phyloP scores from a whole-genome alignment of 352 stramenopile species.

The Pythium vanterpoolii region DNA sequence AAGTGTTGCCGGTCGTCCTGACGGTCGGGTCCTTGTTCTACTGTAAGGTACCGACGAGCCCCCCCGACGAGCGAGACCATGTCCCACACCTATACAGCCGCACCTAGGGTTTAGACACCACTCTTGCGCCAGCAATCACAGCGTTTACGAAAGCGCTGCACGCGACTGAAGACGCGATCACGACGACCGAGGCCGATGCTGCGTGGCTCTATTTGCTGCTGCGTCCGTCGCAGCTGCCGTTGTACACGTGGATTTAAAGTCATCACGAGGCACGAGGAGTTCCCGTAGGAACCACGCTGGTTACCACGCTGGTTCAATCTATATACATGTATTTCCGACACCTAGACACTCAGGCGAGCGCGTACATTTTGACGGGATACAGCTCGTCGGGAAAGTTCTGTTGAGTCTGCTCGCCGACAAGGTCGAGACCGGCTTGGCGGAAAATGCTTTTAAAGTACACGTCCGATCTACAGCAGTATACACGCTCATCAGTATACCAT shows the following conservation, averaged over 20 bases:
- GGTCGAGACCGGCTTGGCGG: conserved; percentile 82
- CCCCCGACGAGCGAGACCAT: conserved; percentile 9
- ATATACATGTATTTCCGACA: no score
- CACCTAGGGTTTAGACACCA: conserved; percentile 9
- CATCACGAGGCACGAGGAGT: background rate
- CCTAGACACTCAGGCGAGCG: conserved; percentile 46
- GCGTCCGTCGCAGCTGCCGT: conserved; percentile 2
- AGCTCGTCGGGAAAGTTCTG: conserved; percentile 93
- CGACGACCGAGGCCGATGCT: background rate
- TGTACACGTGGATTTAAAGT: conserved; percentile 14
- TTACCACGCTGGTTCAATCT: no score
- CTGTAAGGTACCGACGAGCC: background rate
- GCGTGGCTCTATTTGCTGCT: conserved; percentile 13
- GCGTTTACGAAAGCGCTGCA: conserved; percentile 11
- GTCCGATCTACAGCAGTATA: conserved; percentile 42
- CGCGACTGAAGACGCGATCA: conserved; percentile 8
- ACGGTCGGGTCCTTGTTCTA: background rate
- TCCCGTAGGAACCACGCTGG: background rate
- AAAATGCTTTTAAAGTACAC: conserved; percentile 93
- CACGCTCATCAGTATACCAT: background rate
- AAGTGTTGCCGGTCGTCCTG: background rate
- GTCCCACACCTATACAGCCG: background rate
- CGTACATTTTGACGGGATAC: conserved; percentile 95
- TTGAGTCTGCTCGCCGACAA: conserved; percentile 85
- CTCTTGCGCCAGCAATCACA: background rate